phyloP scores from a whole-genome alignment of 2,329 filamentous ascomycete species.

The Microcyclosporella mali region DNA sequence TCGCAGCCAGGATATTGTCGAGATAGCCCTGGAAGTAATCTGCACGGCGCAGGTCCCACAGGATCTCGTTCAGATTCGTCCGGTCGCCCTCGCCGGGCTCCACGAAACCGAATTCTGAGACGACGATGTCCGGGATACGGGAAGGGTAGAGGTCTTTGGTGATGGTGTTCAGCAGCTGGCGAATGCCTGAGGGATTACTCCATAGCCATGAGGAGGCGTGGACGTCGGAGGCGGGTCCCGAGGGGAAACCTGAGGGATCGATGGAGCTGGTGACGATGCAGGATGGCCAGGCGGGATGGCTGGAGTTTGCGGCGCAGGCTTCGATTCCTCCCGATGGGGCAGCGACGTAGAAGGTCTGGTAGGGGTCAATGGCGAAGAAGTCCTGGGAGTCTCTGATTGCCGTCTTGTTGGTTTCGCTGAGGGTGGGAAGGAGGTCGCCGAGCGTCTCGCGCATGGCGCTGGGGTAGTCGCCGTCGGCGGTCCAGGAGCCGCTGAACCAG shows the following conservation, averaged over 20 bases:
- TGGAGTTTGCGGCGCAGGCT: slow-evolving; percentile 38
- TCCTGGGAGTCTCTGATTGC: slow-evolving; percentile 83
- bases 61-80: slow-evolving; percentile 25
- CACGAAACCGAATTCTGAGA: slow-evolving; percentile 35
- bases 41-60: slow-evolving; percentile 27
- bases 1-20: slow-evolving; percentile 31
- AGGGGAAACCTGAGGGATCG: slow-evolving; percentile 39
- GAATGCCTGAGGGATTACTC: slow-evolving; percentile 32
- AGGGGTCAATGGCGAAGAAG: slow-evolving; percentile 85
- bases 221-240: slow-evolving; percentile 37
- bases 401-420: slow-evolving; percentile 64
- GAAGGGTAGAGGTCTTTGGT: slow-evolving; percentile 37
- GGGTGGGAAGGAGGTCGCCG: slow-evolving; percentile 67
- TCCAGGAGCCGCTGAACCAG: slow-evolving; percentile 1
- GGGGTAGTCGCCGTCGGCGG: slow-evolving; percentile 35
- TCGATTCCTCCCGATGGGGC: neutral
- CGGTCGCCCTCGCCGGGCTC: slow-evolving; percentile 32
- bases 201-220: slow-evolving; percentile 31
- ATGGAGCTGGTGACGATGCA: slow-evolving; percentile 32
- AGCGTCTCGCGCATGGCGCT: slow-evolving; percentile 67
- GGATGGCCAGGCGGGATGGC: slow-evolving; percentile 36
- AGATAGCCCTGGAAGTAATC: slow-evolving; percentile 32
- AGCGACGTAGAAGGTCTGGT: slow-evolving; percentile 34
- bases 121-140: slow-evolving; percentile 34
- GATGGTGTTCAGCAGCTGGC: slow-evolving; percentile 32